Conservation (phyloP, 2,329 filamentous ascomycete genomes). For the Claviceps sorghi region DNA sequence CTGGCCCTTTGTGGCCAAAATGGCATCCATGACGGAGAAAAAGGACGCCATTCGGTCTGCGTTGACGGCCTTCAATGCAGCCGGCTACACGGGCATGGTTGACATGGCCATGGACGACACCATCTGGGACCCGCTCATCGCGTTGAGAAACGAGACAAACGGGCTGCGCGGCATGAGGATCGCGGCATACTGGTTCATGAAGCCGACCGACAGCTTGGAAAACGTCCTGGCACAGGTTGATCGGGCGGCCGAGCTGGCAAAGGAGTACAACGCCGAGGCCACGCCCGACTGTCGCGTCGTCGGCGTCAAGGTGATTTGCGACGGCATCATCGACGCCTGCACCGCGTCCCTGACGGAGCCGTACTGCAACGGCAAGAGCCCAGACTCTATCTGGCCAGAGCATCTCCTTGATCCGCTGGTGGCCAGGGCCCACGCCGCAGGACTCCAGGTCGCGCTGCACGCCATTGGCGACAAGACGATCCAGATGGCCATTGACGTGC, state of each 20-base stretch:
- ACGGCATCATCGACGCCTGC: constrained; percentile 51
- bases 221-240: constrained; percentile 32
- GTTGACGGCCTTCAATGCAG: constrained; percentile 33
- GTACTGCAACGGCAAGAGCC: constrained; percentile 33
- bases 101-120: constrained; percentile 50
- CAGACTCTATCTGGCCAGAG: constrained; percentile 39
- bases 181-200: constrained; percentile 43
- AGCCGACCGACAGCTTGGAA: constrained; percentile 27
- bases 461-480: constrained; percentile 50
- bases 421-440: constrained; percentile 33
- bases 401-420: constrained; percentile 39
- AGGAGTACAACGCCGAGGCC: constrained; percentile 18
- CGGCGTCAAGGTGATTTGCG: constrained; percentile 50
- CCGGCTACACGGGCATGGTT: constrained; percentile 39
- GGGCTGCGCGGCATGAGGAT: constrained; percentile 25
- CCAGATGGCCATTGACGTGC: constrained; percentile 39
- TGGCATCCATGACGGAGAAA: constrained; percentile 32
- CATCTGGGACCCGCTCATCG: constrained; percentile 35
- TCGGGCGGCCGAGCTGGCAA: constrained; percentile 30
- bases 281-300: constrained; percentile 33
- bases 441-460: constrained; percentile 48
- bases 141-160: constrained; percentile 24
- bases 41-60: constrained; percentile 33
- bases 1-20: constrained; percentile 38
- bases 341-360: constrained; percentile 46